Percentiles rank a stretch among this genome's conserved stretches.
These are phyloP conservation scores for Exobasidium rhododendri DNA, from an alignment of 1,284 basidiomycete species.

Conservation along the genomic window DNA sequence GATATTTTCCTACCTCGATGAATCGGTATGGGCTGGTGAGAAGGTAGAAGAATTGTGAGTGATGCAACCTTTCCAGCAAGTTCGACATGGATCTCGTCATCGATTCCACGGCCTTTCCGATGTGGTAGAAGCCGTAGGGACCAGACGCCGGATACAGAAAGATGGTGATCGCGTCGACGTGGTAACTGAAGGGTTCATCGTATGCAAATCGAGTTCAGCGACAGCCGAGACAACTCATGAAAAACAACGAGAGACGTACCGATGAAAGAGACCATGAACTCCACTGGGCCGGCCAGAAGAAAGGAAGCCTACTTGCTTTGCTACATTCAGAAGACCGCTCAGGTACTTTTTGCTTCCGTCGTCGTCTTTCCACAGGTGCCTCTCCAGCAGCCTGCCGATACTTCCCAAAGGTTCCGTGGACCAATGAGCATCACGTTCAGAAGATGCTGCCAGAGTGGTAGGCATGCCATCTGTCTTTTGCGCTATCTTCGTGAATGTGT, in stretches of 20 bases:
- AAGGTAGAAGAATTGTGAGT: conserved; percentile 54
- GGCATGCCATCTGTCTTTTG: conserved; percentile 70
- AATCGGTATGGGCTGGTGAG: conserved; percentile 37
- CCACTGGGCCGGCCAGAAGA: conserved; percentile 70
- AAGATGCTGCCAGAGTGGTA: conserved; percentile 68
- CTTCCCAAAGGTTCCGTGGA: background rate
- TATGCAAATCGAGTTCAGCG: background rate
- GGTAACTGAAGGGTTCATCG: conserved; percentile 64
- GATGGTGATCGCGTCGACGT: conserved; percentile 88
- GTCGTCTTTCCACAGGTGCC: background rate
- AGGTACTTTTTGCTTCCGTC: conserved; percentile 11
- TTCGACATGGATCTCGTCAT: conserved; percentile 49
- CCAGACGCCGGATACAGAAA: conserved; percentile 82
- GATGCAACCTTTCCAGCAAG: conserved; percentile 51
- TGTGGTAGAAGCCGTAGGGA: conserved; percentile 89
- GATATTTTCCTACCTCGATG: conserved; percentile 40
- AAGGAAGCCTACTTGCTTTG: conserved; percentile 68
- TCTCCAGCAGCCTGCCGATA: conserved; percentile 9
- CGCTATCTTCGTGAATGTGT: conserved; percentile 73
- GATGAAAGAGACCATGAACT: conserved; percentile 63
- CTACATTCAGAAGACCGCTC: conserved; percentile 10
- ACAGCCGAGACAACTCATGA: conserved; percentile 21
- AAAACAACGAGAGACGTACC: conserved; percentile 17
- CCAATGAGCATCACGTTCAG: background rate
- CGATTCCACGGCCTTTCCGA: conserved; percentile 61